These are phyloP conservation scores for Salix koriyanagi DNA, from an alignment of 345 rosid species.

Conservation along the genomic window DNA sequence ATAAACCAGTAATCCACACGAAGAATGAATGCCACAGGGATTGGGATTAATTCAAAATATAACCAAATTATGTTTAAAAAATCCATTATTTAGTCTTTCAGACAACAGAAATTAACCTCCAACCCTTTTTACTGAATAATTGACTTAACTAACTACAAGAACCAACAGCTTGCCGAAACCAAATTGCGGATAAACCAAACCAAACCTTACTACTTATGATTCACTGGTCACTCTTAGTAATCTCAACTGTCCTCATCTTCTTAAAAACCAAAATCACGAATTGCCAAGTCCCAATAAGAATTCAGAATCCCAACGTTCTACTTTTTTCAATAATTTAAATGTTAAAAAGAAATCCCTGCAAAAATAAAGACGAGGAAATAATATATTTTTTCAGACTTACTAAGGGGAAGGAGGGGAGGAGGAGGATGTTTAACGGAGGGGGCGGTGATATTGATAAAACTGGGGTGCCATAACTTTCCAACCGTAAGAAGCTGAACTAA, in stretches of 20 bases:
- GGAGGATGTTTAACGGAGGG: conserved; percentile 33
- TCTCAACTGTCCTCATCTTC: neutral
- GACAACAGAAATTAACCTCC: neutral
- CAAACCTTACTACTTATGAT: neutral
- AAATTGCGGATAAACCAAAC: neutral
- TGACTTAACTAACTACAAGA: neutral
- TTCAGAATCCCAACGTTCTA: neutral
- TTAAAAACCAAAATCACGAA: neutral
- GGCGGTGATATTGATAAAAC: conserved; percentile 47
- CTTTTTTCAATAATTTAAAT: neutral
- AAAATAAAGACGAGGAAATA: neutral
- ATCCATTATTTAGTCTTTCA: neutral
- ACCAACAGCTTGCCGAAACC: neutral
- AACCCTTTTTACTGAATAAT: neutral
- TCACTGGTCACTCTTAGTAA: neutral
- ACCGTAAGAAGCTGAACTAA: conserved; percentile 85
- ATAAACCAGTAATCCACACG: neutral
- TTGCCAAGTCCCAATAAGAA: neutral
- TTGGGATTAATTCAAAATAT: neutral
- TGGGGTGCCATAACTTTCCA: conserved; percentile 81
- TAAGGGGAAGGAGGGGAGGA: conserved; percentile 40
- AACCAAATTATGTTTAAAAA: neutral
- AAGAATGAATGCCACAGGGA: neutral
- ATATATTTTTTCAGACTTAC: conserved; percentile 33
- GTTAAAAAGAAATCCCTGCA: neutral